Evolutionary conservation across 2,329 filamentous ascomycete species (phyloP).

Genomic region (Nemania abortiva): DNA sequence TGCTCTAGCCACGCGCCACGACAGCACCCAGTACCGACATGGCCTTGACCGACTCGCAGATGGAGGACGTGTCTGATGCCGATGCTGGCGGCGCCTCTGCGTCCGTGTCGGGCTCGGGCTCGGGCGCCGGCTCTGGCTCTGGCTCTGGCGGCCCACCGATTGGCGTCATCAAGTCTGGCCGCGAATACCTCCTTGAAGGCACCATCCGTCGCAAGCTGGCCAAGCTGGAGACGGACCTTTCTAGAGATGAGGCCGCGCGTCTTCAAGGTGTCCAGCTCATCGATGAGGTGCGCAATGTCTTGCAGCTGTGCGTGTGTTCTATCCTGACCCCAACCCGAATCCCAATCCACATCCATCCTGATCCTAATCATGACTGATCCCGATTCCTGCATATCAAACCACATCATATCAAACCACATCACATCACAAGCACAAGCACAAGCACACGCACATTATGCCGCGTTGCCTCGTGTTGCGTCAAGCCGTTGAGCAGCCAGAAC

Average conservation of each 20-base stretch:
- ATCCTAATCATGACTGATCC: too few species aligned
- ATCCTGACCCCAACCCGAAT: neutral
- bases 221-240: constrained; percentile 76
- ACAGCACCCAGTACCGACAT: constrained; percentile 26
- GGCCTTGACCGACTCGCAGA: constrained; percentile 29
- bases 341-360: constrained; percentile 8
- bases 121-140: constrained; percentile 21
- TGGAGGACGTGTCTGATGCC: constrained; percentile 31
- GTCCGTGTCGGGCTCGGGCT: constrained; percentile 20
- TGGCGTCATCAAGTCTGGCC: constrained; percentile 53
- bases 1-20: constrained; percentile 10
- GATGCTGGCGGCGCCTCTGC: constrained; percentile 30
- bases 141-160: constrained; percentile 41
- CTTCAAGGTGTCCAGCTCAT: constrained; percentile 91
- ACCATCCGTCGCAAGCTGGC: constrained; percentile 79
- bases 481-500: neutral
- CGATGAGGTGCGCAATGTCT: constrained; percentile 80
- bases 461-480: too few species aligned
- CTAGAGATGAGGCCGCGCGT: constrained; percentile 82
- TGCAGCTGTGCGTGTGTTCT: constrained; percentile 75
- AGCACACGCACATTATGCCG: too few species aligned
- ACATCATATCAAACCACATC: too few species aligned
- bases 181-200: constrained; percentile 85
- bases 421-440: too few species aligned
- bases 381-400: neutral